Evolutionary conservation across 176 grass and related monocot species (phyloP).

Genomic region (Eragrostis nindensis): DNA sequence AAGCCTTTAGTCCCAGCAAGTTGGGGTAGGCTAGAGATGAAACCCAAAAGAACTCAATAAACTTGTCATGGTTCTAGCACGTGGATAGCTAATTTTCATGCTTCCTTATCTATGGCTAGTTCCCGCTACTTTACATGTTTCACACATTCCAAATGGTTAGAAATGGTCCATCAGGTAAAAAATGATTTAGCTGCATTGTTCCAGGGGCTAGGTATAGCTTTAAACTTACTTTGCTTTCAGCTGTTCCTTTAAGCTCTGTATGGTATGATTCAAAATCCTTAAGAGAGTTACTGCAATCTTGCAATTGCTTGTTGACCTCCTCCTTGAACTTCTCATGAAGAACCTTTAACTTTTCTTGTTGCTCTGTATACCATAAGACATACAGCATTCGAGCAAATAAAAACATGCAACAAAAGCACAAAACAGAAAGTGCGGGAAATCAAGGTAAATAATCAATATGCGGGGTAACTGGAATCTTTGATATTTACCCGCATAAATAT

Average conservation of each 20-base stretch:
- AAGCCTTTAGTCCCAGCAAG: too few relatives aligned
- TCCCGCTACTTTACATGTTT: neutral
- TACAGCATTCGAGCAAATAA: conserved; percentile 26
- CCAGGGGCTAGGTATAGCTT: neutral
- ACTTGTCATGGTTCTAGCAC: too few relatives aligned
- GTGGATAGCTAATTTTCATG: too few relatives aligned
- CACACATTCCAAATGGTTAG: neutral
- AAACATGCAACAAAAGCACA: conserved; percentile 24
- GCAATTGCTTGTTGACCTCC: conserved; percentile 73
- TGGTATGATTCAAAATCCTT: conserved; percentile 78
- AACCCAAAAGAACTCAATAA: too few relatives aligned
- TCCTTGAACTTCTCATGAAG: conserved; percentile 89
- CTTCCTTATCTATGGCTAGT: too few relatives aligned
- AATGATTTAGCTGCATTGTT: neutral
- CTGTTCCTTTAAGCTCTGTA: conserved; percentile 71
- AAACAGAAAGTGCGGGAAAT: conserved; percentile 7
- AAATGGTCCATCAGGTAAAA: conserved; percentile 24
- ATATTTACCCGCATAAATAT: neutral
- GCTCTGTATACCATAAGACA: conserved; percentile 53
- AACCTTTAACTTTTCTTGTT: conserved; percentile 72
- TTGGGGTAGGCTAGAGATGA: too few relatives aligned
- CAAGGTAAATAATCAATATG: conserved; percentile 12
- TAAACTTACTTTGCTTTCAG: conserved; percentile 84
- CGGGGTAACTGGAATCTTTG: neutral
- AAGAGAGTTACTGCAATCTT: conserved; percentile 67